Percentiles rank a stretch among this genome's conserved stretches.
These are phyloP conservation scores for Scheffersomyces coipomensis DNA, from an alignment of 805 yeast genomes.

Conservation along the genomic window DNA sequence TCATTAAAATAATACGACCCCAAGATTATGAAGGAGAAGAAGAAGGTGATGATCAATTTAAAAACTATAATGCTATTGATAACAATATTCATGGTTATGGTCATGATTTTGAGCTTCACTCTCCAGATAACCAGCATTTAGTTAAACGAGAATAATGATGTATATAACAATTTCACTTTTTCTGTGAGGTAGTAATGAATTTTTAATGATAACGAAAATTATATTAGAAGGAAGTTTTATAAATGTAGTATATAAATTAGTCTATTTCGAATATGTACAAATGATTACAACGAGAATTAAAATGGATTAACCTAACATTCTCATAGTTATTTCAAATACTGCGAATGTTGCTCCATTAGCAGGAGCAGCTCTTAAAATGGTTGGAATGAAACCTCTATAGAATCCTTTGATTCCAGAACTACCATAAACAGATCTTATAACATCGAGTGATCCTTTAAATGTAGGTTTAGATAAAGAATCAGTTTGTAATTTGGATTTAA, in stretches of 20 bases:
- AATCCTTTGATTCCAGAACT: constrained; percentile 74
- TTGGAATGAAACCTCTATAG: constrained; percentile 89
- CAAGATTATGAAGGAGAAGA: constrained; percentile 27
- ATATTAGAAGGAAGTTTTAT: too few species aligned
- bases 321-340: constrained; percentile 88
- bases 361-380: constrained; percentile 94
- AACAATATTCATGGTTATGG: not conserved
- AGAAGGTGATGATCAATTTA: not conserved
- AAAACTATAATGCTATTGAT: not conserved
- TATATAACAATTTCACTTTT: too few species aligned
- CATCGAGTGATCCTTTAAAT: constrained; percentile 59
- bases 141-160: constrained; percentile 6
- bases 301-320: constrained; percentile 41
- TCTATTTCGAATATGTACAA: not conserved
- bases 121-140: constrained; percentile 5
- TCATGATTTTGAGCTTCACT: constrained; percentile 9
- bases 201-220: not conserved
- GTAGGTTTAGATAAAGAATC: constrained; percentile 56
- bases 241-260: not conserved
- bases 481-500: constrained; percentile 84
- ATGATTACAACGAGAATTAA: not conserved
- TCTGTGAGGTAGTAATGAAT: not conserved
- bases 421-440: constrained; percentile 50
- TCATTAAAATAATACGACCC: constrained; percentile 34
- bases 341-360: constrained; percentile 97